These are phyloP conservation scores for Cryphonectria carpinicola DNA, from an alignment of 2,329 filamentous ascomycete species.

Conservation along the genomic window DNA sequence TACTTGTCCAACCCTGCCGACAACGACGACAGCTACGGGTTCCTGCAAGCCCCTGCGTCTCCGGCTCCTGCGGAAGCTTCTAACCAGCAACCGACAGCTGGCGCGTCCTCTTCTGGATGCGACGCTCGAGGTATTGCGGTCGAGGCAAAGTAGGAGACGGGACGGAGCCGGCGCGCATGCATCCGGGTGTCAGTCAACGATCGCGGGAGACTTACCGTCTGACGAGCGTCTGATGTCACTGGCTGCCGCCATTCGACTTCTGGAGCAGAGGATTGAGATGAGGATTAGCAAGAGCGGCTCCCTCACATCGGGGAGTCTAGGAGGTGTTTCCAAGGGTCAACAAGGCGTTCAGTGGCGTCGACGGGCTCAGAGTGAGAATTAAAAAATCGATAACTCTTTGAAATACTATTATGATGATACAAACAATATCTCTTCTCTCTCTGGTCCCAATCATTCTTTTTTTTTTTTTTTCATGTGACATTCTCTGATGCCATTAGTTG, in stretches of 20 bases:
- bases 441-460: neutral
- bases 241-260: conserved; percentile 49
- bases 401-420: neutral
- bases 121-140: conserved; percentile 75
- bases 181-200: conserved; percentile 1
- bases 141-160: conserved; percentile 38
- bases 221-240: conserved; percentile 52
- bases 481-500: neutral
- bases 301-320: neutral
- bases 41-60: conserved; percentile 62
- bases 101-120: conserved; percentile 75
- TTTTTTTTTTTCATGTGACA: no score
- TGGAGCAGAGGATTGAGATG: conserved; percentile 43
- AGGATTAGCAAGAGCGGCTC: conserved; percentile 23
- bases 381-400: conserved; percentile 3
- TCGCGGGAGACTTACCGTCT: conserved; percentile 24
- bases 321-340: neutral
- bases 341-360: conserved; percentile 8
- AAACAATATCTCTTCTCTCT: neutral
- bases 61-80: conserved; percentile 65
- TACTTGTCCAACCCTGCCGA: conserved; percentile 57
- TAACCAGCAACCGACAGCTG: conserved; percentile 75
- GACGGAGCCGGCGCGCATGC: conserved; percentile 17
- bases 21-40: conserved; percentile 48
- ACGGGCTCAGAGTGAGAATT: neutral